Conservation (phyloP, 345 rosid genomes). For the Fremontodendron californicum region DNA sequence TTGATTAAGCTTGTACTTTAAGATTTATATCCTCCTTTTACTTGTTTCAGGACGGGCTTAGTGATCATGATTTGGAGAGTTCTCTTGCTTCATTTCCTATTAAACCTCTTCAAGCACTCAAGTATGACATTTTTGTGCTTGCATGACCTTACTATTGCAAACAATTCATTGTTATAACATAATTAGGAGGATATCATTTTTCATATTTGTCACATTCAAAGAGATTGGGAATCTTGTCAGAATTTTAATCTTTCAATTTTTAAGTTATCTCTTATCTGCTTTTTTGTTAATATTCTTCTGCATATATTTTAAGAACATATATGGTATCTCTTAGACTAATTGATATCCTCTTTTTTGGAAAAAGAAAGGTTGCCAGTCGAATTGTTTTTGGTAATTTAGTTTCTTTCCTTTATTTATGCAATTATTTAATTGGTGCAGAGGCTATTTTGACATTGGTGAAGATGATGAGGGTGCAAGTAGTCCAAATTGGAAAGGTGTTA, state of each 20-base stretch:
- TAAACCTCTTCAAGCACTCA: no score
- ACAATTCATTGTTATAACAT: background rate
- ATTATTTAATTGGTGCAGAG: constrained; percentile 48
- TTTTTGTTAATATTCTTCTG: background rate
- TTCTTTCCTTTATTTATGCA: background rate
- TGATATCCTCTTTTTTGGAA: background rate
- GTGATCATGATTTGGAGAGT: no score
- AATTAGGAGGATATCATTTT: background rate
- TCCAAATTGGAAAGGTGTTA: constrained; percentile 51
- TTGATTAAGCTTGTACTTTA: no score
- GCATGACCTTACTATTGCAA: constrained; percentile 1
- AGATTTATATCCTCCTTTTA: no score
- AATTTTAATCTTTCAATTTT: background rate
- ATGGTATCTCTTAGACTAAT: background rate
- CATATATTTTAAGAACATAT: background rate
- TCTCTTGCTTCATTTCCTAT: no score
- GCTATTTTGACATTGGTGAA: constrained; percentile 78
- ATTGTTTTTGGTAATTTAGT: background rate
- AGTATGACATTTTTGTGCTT: constrained; percentile 33
- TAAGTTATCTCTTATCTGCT: background rate
- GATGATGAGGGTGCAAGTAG: constrained; percentile 54
- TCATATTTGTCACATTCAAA: no score
- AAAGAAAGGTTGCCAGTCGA: background rate
- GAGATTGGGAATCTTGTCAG: background rate
- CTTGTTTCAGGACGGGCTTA: no score